phyloP scores from a whole-genome alignment of 2,329 filamentous ascomycete species.

The Trichoderma oligosporum region DNA sequence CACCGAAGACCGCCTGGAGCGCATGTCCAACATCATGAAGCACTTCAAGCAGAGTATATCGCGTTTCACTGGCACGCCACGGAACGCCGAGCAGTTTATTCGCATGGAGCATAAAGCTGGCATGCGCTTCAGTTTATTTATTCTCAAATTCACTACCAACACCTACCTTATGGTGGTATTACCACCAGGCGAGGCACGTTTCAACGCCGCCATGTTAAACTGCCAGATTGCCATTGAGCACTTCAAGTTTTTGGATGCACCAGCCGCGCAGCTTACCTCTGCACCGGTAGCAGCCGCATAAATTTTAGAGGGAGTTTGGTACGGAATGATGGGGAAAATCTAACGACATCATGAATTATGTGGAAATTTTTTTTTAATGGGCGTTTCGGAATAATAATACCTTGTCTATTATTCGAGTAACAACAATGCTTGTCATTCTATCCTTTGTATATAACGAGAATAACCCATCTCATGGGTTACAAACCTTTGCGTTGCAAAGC shows the following conservation, averaged over 20 bases:
- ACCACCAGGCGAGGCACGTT: constrained; percentile 84
- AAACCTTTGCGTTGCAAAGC: background rate
- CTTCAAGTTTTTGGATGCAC: constrained; percentile 66
- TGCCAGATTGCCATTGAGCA: constrained; percentile 81
- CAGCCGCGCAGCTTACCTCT: constrained; percentile 20
- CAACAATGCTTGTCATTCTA: background rate
- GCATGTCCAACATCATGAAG: constrained; percentile 94
- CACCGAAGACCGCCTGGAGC: constrained; percentile 88
- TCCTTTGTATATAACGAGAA: constrained; percentile 8
- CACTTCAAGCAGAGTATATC: constrained; percentile 87
- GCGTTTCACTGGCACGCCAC: constrained; percentile 74
- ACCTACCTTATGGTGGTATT: constrained; percentile 93
- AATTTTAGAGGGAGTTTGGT: background rate
- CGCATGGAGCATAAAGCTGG: constrained; percentile 77
- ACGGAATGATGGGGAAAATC: background rate
- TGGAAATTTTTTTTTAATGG: too few relatives aligned
- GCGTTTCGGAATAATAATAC: constrained; percentile 12
- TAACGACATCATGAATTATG: constrained; percentile 4
- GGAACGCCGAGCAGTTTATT: constrained; percentile 75
- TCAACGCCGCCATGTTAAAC: constrained; percentile 87
- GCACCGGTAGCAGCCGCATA: background rate
- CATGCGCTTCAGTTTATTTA: constrained; percentile 83
- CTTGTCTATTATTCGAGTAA: background rate
- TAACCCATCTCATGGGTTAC: background rate
- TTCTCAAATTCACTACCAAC: constrained; percentile 93